Conservation (phyloP, 2,329 filamentous ascomycete species). For the Penicillium sp. region DNA sequence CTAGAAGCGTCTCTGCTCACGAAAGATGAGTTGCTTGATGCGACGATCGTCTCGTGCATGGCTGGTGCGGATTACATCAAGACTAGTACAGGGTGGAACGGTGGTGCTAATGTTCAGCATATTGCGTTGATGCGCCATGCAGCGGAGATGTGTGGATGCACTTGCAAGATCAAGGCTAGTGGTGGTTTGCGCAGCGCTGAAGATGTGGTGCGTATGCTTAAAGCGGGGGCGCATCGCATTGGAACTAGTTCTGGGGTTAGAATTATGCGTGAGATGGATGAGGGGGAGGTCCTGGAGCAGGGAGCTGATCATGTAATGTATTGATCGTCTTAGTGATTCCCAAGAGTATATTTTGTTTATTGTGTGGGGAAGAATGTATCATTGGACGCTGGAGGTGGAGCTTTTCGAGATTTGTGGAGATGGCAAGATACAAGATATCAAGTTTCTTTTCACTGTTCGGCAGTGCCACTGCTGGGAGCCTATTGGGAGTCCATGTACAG, state of each 20-base stretch:
- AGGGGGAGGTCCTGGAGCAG: constrained; percentile 22
- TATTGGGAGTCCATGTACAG: background rate
- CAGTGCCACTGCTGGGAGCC: background rate
- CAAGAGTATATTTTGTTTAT: background rate
- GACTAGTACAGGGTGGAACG: constrained; percentile 60
- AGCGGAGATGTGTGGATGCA: constrained; percentile 44
- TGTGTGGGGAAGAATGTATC: background rate
- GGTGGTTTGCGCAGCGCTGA: constrained; percentile 55
- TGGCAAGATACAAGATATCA: background rate
- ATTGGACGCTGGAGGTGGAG: background rate
- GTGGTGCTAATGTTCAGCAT: constrained; percentile 54
- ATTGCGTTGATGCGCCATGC: constrained; percentile 56
- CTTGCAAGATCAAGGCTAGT: constrained; percentile 57
- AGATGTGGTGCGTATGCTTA: constrained; percentile 55
- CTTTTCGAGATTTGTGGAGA: background rate
- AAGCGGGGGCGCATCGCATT: constrained; percentile 56
- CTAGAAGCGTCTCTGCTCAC: constrained; percentile 57
- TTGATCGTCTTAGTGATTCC: constrained; percentile 4
- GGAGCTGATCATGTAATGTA: constrained; percentile 17
- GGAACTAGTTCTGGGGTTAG: constrained; percentile 57
- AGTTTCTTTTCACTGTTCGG: background rate
- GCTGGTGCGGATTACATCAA: constrained; percentile 61
- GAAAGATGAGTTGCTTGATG: constrained; percentile 53
- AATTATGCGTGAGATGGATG: constrained; percentile 51
- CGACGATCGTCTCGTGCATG: constrained; percentile 51